Evolutionary conservation across 2,329 filamentous ascomycete genomes (phyloP), one percentile per base, ranked within the genome.

Genomic region (Remersonia thermophila): DNA sequence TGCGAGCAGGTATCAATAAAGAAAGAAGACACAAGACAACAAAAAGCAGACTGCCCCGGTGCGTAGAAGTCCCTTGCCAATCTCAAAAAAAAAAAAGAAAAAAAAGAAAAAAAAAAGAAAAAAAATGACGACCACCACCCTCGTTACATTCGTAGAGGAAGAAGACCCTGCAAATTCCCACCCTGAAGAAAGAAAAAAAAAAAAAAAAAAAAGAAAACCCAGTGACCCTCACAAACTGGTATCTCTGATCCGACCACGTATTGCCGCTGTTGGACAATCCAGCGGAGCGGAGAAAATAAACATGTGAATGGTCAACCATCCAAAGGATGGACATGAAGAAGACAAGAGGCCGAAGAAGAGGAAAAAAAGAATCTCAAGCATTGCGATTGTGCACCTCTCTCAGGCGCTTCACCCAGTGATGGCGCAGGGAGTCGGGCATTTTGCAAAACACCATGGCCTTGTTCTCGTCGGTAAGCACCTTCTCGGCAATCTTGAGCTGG

Each of bases 391-490:
- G 60, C 33, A 62, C 53, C 44, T 73, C 69, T 17, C 67, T 54
- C 37, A 73, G 55, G 37, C 66, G 55, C 47, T 61, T 65, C 2
- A 76, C 65, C 71, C 71, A 76, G 46, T 75, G 70, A 41, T 63
- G 60, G 32, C 71, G 59, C 41, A 76, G 53, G 9, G 53, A 50
- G 2, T 60, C 54, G 0, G 70, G 66, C 69, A 75, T 75, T 56
- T 75, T 75, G 57, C 70, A 73, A 44, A 75, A 77, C 29, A 75
- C 63, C 61, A 75, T 68, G 20, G 71, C 72, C 50, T 72, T 74
- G 49, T 67, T 69, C 43, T 73, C 67, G 44, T 74, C 67, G n/a
- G 67, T 64, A 17, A 76, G 58, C 1, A 70, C 64, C 42, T 69
- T 69, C 51, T 76, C 71, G 0, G 70, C 69, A 25, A 76, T 70